Percentiles rank a stretch among this genome's conserved stretches.
phyloP scores from a whole-genome alignment of 108 stramenopile species.

The Tribonema minus region DNA sequence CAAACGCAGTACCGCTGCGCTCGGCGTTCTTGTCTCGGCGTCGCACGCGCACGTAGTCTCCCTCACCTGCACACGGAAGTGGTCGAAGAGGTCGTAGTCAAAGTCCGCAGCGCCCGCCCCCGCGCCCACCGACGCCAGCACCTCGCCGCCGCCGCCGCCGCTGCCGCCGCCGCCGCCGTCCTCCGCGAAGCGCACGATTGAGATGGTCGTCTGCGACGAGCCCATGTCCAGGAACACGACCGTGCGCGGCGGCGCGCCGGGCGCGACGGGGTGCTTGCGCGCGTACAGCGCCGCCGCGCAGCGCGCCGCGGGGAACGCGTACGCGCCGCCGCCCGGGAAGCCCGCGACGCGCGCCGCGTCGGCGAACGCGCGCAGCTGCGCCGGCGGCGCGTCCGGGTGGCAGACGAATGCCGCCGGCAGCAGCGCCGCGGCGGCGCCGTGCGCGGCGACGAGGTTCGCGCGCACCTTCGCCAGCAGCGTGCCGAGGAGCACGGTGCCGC shows the following conservation, averaged over 20 bases:
- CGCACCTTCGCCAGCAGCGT: background rate
- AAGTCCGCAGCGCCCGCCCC: background rate
- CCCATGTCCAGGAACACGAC: slow-evolving; percentile 30
- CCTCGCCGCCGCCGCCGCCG: background rate
- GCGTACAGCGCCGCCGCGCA: slow-evolving; percentile 25
- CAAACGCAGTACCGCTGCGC: no score
- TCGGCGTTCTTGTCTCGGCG: no score
- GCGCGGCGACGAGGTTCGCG: background rate
- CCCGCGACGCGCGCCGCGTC: slow-evolving; percentile 25
- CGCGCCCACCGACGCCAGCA: background rate
- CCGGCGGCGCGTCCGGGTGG: slow-evolving; percentile 7
- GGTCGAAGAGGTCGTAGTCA: background rate
- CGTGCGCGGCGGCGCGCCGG: slow-evolving; percentile 3
- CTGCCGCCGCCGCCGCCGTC: background rate
- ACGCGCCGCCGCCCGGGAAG: background rate
- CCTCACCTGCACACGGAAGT: background rate
- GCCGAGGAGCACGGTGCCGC: background rate
- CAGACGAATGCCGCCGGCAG: background rate
- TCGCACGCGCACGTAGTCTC: no score
- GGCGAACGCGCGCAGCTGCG: slow-evolving; percentile 16
- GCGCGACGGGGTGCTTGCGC: slow-evolving; percentile 29
- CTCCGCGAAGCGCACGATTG: slow-evolving; percentile 1
- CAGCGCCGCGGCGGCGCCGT: background rate
- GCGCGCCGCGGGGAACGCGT: slow-evolving; percentile 5
- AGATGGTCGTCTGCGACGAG: slow-evolving; percentile 1